Evolutionary conservation across 1,284 basidiomycete species (phyloP), one percentile per base, ranked within the genome.

Genomic region (Sparassis latifolia): DNA sequence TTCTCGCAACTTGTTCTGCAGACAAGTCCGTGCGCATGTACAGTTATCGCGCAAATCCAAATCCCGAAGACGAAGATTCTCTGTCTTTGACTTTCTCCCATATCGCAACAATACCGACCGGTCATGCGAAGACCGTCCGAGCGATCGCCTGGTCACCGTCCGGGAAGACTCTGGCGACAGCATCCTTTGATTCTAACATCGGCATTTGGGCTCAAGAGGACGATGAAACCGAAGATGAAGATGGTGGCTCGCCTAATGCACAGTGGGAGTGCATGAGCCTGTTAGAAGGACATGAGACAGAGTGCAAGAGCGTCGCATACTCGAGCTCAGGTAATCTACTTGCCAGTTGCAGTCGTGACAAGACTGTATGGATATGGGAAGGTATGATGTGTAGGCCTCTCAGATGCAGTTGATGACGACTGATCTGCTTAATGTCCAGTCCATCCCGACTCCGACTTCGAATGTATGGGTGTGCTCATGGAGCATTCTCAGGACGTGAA

Each of bases 341-440:
- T 12, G 96, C 96, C 4, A 94, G 87, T 59, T 97, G 95, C 65
- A 90, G 89, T 60, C 77, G 97, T 52, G 97, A 99, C 71, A 97
- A 98, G 71, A 92, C 90, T 10, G 95, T 99, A 0, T 99, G 97
- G 97, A 81, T 99, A 45, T 99, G 97, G 96, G 97, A 98, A 78
- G 90, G 92, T 88, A 65, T 64, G 75, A 65, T 10, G 10, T 2
- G 35, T 20, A 20, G 20, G 20, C 20, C 20, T 20, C 20, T 20
- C 20, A 20, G 35, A 12, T 20, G 29, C 20, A 39, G 10, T 30
- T 10, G 27, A 42, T 7, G 28, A 42, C 20, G 27, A 1, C 27
- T 7, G 4, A 38, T 5, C 9, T 4, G 5, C 10, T 5, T 41
- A 5, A 30, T 9, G 38, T 50, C 4, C 59, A 93, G 91, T 89